phyloP scores from a whole-genome alignment of 1,284 basidiomycete species.

The Mycena citricolor region DNA sequence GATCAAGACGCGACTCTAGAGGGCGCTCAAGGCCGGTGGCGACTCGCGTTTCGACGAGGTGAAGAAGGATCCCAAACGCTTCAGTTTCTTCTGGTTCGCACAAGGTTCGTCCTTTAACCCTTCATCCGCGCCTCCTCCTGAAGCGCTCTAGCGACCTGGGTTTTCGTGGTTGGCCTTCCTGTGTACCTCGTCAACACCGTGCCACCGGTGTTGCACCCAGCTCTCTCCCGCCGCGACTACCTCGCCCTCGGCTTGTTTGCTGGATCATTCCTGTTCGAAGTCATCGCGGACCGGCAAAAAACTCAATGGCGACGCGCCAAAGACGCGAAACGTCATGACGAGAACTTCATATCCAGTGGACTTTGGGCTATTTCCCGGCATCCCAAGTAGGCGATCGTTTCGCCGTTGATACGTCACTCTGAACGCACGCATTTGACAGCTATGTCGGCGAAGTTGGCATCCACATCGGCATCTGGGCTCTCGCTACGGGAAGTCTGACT shows the following conservation, averaged over 20 bases:
- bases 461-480: conserved; percentile 69
- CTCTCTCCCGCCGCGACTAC: conserved; percentile 61
- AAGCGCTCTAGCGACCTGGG: conserved; percentile 18
- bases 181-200: conserved; percentile 68
- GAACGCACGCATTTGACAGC: conserved; percentile 35
- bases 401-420: conserved; percentile 4
- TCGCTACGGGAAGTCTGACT: conserved; percentile 53
- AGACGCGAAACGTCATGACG: conserved; percentile 68
- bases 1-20: conserved; percentile 25
- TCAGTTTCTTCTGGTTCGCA: conserved; percentile 68
- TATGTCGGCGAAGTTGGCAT: conserved; percentile 79
- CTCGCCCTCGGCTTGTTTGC: conserved; percentile 58
- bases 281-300: conserved; percentile 73
- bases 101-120: conserved; percentile 45
- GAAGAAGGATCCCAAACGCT: conserved; percentile 59
- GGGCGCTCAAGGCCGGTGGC: conserved; percentile 43
- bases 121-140: conserved; percentile 1
- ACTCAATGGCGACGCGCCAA: conserved; percentile 63
- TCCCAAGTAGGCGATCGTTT: conserved; percentile 59
- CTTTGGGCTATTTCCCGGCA: conserved; percentile 75
- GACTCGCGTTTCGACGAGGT: conserved; percentile 74
- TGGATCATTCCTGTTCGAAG: conserved; percentile 61
- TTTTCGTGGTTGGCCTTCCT: conserved; percentile 23
- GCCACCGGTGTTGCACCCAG: conserved; percentile 55
- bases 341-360: conserved; percentile 72